Evolutionary conservation across 495 filamentous ascomycete species (phyloP).

Genomic region (Evansstolkia leycettana): DNA sequence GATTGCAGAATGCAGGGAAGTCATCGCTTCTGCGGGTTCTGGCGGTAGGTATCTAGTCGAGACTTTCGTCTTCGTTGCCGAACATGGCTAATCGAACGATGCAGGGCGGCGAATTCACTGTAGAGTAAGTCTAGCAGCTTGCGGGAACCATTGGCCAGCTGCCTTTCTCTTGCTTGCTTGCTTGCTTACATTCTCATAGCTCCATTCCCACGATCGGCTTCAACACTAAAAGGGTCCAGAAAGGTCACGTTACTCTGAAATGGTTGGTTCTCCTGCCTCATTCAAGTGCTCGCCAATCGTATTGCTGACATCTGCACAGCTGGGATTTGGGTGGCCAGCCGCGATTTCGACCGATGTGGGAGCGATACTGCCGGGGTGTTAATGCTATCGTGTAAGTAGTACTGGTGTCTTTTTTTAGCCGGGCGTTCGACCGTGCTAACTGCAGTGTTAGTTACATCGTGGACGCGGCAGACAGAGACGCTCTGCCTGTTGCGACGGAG

Average conservation of each 20-base stretch:
- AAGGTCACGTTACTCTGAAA: constrained; percentile 96
- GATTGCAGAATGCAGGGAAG: constrained; percentile 95
- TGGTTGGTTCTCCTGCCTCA: constrained; percentile 42
- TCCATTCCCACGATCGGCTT: constrained; percentile 98
- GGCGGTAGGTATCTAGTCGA: constrained; percentile 52
- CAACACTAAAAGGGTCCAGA: constrained; percentile 97
- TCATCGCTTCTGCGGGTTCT: constrained; percentile 88
- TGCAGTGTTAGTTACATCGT: constrained; percentile 63
- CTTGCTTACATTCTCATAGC: constrained; percentile 45
- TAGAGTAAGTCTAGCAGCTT: constrained; percentile 65
- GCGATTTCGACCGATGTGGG: constrained; percentile 97
- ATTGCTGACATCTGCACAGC: constrained; percentile 21
- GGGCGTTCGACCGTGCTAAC: constrained; percentile 7
- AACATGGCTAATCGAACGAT: constrained; percentile 13
- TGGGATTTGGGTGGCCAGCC: constrained; percentile 98
- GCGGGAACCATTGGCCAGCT: constrained; percentile 2
- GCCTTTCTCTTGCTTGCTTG: constrained; percentile 7
- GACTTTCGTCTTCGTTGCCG: neutral
- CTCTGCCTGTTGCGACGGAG: constrained; percentile 78
- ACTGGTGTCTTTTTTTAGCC: neutral
- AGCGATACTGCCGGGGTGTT: constrained; percentile 92
- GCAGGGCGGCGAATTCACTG: constrained; percentile 95
- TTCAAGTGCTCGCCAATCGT: constrained; percentile 1
- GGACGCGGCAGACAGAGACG: constrained; percentile 72
- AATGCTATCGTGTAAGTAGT: constrained; percentile 81